phyloP scores from a whole-genome alignment of 176 grass and related monocot species.

The Aegilops sharonensis region DNA sequence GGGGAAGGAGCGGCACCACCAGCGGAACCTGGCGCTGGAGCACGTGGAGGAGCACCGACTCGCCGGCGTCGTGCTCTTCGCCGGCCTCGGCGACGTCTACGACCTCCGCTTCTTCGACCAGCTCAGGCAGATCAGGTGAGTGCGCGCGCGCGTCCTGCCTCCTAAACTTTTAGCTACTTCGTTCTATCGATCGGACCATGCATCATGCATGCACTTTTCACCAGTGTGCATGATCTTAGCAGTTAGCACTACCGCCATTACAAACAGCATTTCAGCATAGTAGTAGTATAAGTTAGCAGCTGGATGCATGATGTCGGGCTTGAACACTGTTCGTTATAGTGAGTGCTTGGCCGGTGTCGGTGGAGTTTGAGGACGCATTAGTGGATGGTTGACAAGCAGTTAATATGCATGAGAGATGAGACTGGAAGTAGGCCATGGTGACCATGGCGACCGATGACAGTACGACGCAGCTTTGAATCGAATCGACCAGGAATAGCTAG shows the following conservation, averaged over 20 bases:
- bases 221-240: neutral
- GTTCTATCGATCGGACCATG: neutral
- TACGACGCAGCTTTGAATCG: neutral
- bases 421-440: neutral
- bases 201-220: no score
- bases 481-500: neutral
- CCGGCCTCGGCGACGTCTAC: conserved; percentile 54
- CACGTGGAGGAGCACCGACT: conserved; percentile 82
- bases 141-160: neutral
- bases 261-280: neutral
- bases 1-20: conserved; percentile 46
- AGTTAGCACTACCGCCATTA: neutral
- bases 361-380: neutral
- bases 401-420: neutral
- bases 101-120: conserved; percentile 59
- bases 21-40: conserved; percentile 64
- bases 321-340: neutral
- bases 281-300: neutral
- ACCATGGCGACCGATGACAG: neutral
- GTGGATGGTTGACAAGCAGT: neutral
- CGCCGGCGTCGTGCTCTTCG: conserved; percentile 61
- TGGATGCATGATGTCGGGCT: neutral
- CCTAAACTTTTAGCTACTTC: neutral
- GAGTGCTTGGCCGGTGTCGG: neutral
- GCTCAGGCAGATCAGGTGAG: conserved; percentile 55